These are phyloP conservation scores for Eimeria tenella DNA, from an alignment of 169 alveolate species.

Conservation along the genomic window DNA sequence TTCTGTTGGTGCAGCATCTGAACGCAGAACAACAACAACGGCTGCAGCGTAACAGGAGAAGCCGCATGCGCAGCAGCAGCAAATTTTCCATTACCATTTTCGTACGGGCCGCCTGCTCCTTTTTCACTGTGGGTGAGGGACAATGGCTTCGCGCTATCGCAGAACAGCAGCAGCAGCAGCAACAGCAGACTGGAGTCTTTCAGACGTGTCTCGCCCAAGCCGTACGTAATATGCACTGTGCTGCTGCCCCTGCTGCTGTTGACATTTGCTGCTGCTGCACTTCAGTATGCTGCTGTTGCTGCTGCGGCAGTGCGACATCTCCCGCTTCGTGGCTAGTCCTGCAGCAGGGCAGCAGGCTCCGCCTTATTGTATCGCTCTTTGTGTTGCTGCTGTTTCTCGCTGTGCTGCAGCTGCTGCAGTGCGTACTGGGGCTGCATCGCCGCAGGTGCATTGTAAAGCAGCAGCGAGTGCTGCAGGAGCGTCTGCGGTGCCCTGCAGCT, in stretches of 20 bases:
- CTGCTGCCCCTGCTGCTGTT: background rate
- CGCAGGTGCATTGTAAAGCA: background rate
- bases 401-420: slow-evolving; percentile 24
- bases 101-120: background rate
- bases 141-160: background rate
- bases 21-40: background rate
- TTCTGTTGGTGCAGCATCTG: background rate
- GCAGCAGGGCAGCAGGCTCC: background rate
- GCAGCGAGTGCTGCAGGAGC: background rate
- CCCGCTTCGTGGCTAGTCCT: background rate
- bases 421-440: slow-evolving; percentile 26
- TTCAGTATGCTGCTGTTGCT: background rate
- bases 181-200: background rate
- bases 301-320: background rate
- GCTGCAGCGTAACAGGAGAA: background rate
- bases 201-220: slow-evolving; percentile 31
- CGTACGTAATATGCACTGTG: background rate
- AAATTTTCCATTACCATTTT: background rate
- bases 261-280: background rate
- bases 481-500: slow-evolving; percentile 17
- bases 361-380: background rate
- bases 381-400: background rate
- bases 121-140: background rate
- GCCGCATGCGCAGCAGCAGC: background rate
- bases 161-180: slow-evolving; percentile 27